Conservation (phyloP, 2,329 filamentous ascomycete species). For the Coniochaeta sp. region DNA sequence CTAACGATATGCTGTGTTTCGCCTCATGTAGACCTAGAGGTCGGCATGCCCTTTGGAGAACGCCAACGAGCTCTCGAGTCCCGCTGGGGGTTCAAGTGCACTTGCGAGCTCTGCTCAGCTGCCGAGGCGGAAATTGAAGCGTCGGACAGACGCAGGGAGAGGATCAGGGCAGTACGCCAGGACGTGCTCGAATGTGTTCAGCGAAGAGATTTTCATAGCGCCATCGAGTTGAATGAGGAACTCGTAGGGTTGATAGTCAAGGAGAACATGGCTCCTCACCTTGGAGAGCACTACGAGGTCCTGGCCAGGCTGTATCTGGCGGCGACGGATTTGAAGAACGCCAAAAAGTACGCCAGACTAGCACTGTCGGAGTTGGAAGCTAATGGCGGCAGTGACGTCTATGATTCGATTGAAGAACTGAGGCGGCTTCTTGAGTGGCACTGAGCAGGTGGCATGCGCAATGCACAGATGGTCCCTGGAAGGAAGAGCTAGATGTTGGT, state of each 20-base stretch:
- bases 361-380: slow-evolving; percentile 13
- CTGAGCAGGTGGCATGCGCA: background rate
- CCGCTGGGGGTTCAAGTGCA: slow-evolving; percentile 20
- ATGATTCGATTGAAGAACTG: background rate
- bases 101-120: slow-evolving; percentile 15
- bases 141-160: slow-evolving; percentile 16
- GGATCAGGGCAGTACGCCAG: slow-evolving; percentile 7
- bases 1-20: background rate
- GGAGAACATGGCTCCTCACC: slow-evolving; percentile 16
- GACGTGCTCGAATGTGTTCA: slow-evolving; percentile 10
- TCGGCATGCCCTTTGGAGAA: slow-evolving; percentile 11
- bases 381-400: background rate
- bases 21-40: slow-evolving; percentile 8
- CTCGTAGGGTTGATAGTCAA: slow-evolving; percentile 11
- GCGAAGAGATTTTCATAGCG: slow-evolving; percentile 5
- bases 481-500: background rate
- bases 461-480: background rate
- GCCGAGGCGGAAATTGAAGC: slow-evolving; percentile 4
- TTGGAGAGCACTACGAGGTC: slow-evolving; percentile 19
- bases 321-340: slow-evolving; percentile 10
- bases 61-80: slow-evolving; percentile 10
- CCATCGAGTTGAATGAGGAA: slow-evolving; percentile 12
- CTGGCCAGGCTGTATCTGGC: slow-evolving; percentile 16
- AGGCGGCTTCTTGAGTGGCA: background rate
- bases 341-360: slow-evolving; percentile 10